Conservation (phyloP, 179 eudicot species). For the Spinacia oleracea region DNA sequence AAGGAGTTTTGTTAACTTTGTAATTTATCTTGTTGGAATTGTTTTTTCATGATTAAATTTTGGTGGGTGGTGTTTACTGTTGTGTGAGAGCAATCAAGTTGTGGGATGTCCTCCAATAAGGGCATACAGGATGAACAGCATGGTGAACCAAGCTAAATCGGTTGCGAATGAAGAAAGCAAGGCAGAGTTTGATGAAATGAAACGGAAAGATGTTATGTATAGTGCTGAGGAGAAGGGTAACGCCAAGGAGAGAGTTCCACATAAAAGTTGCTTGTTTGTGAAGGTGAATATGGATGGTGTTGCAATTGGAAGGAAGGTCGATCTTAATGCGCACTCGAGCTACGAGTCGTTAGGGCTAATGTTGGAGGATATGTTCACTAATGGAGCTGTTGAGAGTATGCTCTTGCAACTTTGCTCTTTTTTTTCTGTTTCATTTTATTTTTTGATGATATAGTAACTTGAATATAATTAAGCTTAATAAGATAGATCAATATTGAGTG, state of each 20-base stretch:
- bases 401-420: slow-evolving; percentile 14
- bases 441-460: no score
- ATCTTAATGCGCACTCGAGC: slow-evolving; percentile 69
- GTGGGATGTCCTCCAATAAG: slow-evolving; percentile 99
- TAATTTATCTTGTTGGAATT: background rate
- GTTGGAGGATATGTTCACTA: slow-evolving; percentile 76
- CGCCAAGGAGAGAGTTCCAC: slow-evolving; percentile 39
- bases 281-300: slow-evolving; percentile 96
- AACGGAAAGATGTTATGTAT: slow-evolving; percentile 41
- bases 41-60: slow-evolving; percentile 2
- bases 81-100: slow-evolving; percentile 66
- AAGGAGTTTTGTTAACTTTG: background rate
- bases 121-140: slow-evolving; percentile 78
- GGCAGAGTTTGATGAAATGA: slow-evolving; percentile 39
- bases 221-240: slow-evolving; percentile 33
- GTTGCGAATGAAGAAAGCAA: slow-evolving; percentile 43
- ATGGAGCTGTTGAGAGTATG: slow-evolving; percentile 54
- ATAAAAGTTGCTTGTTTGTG: slow-evolving; percentile 57
- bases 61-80: slow-evolving; percentile 16
- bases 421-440: no score
- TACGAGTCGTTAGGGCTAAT: slow-evolving; percentile 65
- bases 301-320: slow-evolving; percentile 86
- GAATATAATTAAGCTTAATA: background rate
- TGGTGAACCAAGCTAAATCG: slow-evolving; percentile 67
- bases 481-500: background rate